Conservation (phyloP, 257 asterid genomes). For the Linaria vulgaris region DNA sequence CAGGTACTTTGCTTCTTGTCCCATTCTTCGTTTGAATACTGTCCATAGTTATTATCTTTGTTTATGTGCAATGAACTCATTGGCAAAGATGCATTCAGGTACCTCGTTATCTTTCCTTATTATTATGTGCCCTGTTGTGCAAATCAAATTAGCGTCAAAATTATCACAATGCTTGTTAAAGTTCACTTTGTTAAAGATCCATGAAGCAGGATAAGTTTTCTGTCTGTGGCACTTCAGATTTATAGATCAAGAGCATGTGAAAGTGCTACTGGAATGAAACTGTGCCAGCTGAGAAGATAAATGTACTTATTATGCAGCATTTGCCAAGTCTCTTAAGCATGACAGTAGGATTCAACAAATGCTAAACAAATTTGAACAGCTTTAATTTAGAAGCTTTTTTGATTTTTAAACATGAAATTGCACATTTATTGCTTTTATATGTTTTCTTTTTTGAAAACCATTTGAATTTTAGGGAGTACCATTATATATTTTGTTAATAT, state of each 20-base stretch:
- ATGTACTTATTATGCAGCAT: slow-evolving; percentile 17
- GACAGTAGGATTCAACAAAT: not conserved
- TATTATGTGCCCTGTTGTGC: slow-evolving; percentile 1
- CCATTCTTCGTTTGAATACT: not conserved
- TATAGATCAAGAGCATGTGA: slow-evolving; percentile 2
- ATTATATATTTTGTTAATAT: slow-evolving; percentile 8
- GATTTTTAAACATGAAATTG: not conserved
- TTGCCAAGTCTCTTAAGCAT: not conserved
- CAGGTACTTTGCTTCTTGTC: slow-evolving; percentile 53
- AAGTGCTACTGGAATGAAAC: not conserved
- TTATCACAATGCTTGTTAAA: no score
- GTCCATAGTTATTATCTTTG: not conserved
- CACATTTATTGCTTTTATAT: not conserved
- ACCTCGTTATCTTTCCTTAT: not conserved
- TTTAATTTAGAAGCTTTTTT: slow-evolving; percentile 11
- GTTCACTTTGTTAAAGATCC: slow-evolving; percentile 6
- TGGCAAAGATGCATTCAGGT: slow-evolving; percentile 6
- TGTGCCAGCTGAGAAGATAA: not conserved
- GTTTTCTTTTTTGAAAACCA: not conserved
- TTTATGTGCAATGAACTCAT: slow-evolving; percentile 8
- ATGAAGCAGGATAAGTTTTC: not conserved
- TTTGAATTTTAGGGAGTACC: slow-evolving; percentile 9
- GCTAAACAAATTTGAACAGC: slow-evolving; percentile 9
- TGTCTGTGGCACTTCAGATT: slow-evolving; percentile 4
- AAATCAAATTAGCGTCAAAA: not conserved